Evolutionary conservation across 2,329 filamentous ascomycete species (phyloP), one percentile per base, ranked within the genome.

Genomic region (Penicillium brevicompactum): DNA sequence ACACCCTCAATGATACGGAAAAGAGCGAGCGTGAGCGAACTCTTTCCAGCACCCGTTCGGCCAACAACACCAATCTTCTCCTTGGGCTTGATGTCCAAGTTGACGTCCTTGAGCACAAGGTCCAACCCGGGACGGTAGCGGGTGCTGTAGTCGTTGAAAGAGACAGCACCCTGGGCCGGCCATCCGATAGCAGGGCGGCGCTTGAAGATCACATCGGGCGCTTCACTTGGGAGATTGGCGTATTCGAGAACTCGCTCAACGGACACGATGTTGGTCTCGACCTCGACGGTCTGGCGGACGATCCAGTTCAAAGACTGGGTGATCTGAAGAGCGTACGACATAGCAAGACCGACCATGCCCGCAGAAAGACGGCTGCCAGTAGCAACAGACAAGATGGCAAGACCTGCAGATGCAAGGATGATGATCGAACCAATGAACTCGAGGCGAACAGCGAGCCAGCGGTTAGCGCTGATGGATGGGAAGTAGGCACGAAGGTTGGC

Each of bases 241-340:
- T 99, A 99, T 75, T 99, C 95, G 47, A 99, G 86, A 46, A 99
- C 92, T 69, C 94, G 89, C 82, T 99, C 94, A 37, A 99, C 94
- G 9, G 93, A 96, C 44, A 99, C 93, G 69, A 99, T 99, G 76
- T 99, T 99, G n/a, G 93, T 97, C 81, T 99, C 95, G n/a, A 99
- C 94, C 75, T 99, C 95, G 32, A 99, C 94, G 0, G 92, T 97
- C 77, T 99, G 94, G 56, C 95, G 87, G 49, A 99, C 94, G 69
- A 99, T 97, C 94, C 94, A 99, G 80, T 97, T 99, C 68, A 99
- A 84, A 34, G 92, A 96, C 64, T 93, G 90, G 1, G 94, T 99
- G 70, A 99, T 97, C 78, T 97, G 91, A 60, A 99, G 83, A 38
- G 92, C 94, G 76, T 97, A 97, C 45, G 93, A 96, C 92, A 99